Evolutionary conservation across 176 grass and related monocot species (phyloP).

Genomic region (Eragrostis curvula): DNA sequence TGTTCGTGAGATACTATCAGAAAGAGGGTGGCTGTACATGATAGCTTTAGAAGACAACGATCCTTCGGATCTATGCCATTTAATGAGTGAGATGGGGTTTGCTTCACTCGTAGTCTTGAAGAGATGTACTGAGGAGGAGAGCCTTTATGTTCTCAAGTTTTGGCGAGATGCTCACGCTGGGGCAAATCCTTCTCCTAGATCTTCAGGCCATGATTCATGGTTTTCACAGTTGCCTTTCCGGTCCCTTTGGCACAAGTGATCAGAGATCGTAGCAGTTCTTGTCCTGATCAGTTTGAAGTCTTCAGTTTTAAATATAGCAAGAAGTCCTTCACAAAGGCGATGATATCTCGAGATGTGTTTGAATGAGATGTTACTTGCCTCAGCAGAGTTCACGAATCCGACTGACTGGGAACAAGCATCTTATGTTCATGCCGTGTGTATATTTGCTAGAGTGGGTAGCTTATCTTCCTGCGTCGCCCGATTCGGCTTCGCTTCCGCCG

Average conservation of each 20-base stretch:
- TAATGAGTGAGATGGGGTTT: conserved; percentile 88
- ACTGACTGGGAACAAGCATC: neutral
- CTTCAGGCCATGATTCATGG: conserved; percentile 52
- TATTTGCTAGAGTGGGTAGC: neutral
- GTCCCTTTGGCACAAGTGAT: conserved; percentile 59
- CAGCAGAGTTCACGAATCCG: conserved; percentile 20
- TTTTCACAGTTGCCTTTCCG: conserved; percentile 65
- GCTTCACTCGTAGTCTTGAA: conserved; percentile 78
- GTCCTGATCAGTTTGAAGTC: conserved; percentile 1
- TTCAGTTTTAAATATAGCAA: conserved; percentile 16
- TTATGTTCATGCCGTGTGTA: conserved; percentile 29
- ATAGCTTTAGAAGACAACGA: conserved; percentile 87
- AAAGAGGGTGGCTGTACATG: conserved; percentile 83
- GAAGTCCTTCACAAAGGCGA: conserved; percentile 10
- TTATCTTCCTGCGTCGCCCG: conserved; percentile 20
- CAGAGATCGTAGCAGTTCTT: conserved; percentile 28
- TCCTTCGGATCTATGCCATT: conserved; percentile 72
- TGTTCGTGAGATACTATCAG: conserved; percentile 71
- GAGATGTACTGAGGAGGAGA: conserved; percentile 95
- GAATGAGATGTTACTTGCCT: conserved; percentile 8
- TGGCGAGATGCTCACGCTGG: conserved; percentile 51
- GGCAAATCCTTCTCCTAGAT: conserved; percentile 32
- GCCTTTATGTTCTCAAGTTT: conserved; percentile 92
- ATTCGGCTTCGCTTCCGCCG: conserved; percentile 55
- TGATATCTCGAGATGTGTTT: conserved; percentile 23